Conservation (phyloP, 345 rosid species). For the Hibiscus mutabilis region DNA sequence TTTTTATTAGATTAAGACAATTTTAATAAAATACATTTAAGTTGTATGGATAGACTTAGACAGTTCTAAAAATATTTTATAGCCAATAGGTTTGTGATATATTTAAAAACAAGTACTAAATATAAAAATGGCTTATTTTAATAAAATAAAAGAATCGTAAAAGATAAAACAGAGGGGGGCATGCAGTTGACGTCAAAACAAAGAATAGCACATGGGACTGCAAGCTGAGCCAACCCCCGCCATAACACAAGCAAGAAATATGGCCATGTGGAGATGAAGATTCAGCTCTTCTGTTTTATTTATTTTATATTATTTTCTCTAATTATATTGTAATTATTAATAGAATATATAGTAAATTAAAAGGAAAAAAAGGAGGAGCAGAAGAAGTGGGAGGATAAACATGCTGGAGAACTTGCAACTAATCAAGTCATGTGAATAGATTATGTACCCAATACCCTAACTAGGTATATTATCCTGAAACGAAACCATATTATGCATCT, state of each 20-base stretch:
- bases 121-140: too few species aligned
- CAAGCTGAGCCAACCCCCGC: conserved; percentile 5
- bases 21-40: too few species aligned
- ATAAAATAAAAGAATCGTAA: not conserved
- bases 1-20: too few species aligned
- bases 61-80: too few species aligned
- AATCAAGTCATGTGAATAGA: too few species aligned
- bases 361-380: not conserved
- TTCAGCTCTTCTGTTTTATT: conserved; percentile 12
- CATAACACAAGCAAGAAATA: conserved; percentile 21
- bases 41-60: too few species aligned
- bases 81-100: too few species aligned
- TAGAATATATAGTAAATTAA: not conserved
- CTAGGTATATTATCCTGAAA: too few species aligned
- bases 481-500: too few species aligned
- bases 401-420: conserved; percentile 31
- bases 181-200: conserved; percentile 15
- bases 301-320: not conserved
- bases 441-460: too few species aligned
- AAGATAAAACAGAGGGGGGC: not conserved
- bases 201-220: conserved; percentile 35
- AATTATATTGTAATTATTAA: not conserved
- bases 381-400: not conserved
- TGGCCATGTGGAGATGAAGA: conserved; percentile 35
- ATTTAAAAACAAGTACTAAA: too few species aligned